Conservation (phyloP, 208 protist species). For the Lotmaria passim region DNA sequence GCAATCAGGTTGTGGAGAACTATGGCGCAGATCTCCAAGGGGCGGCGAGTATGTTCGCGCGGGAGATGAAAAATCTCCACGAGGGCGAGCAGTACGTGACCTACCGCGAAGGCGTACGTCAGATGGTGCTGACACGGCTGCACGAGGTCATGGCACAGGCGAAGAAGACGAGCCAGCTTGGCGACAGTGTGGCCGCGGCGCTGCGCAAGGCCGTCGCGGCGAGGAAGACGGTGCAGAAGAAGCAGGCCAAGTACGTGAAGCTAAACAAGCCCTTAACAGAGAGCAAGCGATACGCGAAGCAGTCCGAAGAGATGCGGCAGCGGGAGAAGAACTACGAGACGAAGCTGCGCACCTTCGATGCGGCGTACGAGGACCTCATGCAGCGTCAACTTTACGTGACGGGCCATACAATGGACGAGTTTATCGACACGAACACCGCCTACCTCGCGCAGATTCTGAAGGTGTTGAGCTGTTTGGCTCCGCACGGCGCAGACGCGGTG, state of each 20-base stretch:
- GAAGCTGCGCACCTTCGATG: constrained; percentile 40
- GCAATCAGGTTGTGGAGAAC: constrained; percentile 28
- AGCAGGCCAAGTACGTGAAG: constrained; percentile 55
- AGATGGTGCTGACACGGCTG: constrained; percentile 34
- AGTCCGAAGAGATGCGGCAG: constrained; percentile 29
- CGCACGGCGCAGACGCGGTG: constrained; percentile 36
- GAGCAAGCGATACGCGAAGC: constrained; percentile 59
- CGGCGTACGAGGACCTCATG: constrained; percentile 52
- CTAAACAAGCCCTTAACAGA: constrained; percentile 40
- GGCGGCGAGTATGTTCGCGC: constrained; percentile 41
- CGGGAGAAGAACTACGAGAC: constrained; percentile 31
- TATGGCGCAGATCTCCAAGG: constrained; percentile 35
- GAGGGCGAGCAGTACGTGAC: constrained; percentile 39
- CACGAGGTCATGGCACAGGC: constrained; percentile 35
- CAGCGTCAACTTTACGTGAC: constrained; percentile 41
- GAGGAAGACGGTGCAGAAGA: constrained; percentile 38
- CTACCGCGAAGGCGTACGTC: constrained; percentile 39
- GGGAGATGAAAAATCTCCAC: constrained; percentile 40
- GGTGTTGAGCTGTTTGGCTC: constrained; percentile 47
- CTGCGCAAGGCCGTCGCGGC: constrained; percentile 34
- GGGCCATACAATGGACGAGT: constrained; percentile 52
- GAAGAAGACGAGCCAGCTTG: constrained; percentile 34
- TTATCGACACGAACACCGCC: constrained; percentile 46
- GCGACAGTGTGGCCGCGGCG: constrained; percentile 24
- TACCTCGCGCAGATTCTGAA: constrained; percentile 48